Evolutionary conservation across 192 early-diverging fungal genomes (phyloP).

Genomic region (Dispira simplex): DNA sequence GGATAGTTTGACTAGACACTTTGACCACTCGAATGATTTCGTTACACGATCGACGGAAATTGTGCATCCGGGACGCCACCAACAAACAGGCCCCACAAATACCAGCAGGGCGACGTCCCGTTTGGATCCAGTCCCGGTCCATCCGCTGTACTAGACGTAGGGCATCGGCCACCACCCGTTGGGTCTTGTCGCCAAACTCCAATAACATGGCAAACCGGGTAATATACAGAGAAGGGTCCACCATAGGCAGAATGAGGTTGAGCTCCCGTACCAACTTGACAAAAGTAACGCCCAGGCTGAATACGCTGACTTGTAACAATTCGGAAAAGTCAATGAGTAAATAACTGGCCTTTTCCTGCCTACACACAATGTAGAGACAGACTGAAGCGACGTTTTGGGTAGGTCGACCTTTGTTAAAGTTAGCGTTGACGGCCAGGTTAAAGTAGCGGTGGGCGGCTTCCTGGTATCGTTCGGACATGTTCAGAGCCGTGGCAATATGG

Average conservation of each 20-base stretch:
- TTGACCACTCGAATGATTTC: slow-evolving; percentile 87
- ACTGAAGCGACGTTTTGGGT: slow-evolving; percentile 62
- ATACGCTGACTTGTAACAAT: slow-evolving; percentile 69
- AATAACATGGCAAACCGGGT: slow-evolving; percentile 73
- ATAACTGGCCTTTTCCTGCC: slow-evolving; percentile 65
- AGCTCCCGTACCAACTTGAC: slow-evolving; percentile 53
- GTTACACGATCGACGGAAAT: slow-evolving; percentile 59
- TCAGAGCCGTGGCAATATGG: slow-evolving; percentile 52
- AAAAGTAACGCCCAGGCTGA: slow-evolving; percentile 73
- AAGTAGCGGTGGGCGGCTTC: slow-evolving; percentile 77
- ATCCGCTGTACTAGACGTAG: slow-evolving; percentile 70
- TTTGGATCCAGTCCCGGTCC: slow-evolving; percentile 89
- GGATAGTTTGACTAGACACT: slow-evolving; percentile 73
- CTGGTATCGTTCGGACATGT: slow-evolving; percentile 53
- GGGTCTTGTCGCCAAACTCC: slow-evolving; percentile 83
- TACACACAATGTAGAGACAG: slow-evolving; percentile 85
- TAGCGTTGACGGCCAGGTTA: slow-evolving; percentile 61
- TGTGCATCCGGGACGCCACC: slow-evolving; percentile 83
- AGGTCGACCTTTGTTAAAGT: slow-evolving; percentile 72
- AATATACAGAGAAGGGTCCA: slow-evolving; percentile 90
- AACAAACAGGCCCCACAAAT: slow-evolving; percentile 88
- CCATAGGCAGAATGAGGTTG: slow-evolving; percentile 45
- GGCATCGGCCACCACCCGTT: slow-evolving; percentile 62
- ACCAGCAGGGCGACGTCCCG: slow-evolving; percentile 78
- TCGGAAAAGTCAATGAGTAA: slow-evolving; percentile 98